These are phyloP conservation scores for Infundibulicybe gibba DNA, from an alignment of 768 basidiomycete species.

Conservation along the genomic window DNA sequence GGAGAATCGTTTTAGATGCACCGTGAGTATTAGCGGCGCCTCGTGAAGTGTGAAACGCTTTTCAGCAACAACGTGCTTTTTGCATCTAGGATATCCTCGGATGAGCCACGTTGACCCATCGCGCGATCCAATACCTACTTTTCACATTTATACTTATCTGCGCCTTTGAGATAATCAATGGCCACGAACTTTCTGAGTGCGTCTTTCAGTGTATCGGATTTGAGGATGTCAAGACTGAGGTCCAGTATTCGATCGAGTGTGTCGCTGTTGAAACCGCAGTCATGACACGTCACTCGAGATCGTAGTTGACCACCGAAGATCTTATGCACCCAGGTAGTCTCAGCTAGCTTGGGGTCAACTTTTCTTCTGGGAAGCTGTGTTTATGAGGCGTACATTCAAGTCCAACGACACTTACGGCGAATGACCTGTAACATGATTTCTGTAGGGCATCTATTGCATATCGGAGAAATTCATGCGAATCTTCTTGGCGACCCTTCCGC, in stretches of 20 bases:
- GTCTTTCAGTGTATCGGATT: constrained; percentile 55
- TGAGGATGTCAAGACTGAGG: constrained; percentile 85
- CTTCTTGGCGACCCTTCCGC: constrained; percentile 91
- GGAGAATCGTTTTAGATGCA: constrained; percentile 97
- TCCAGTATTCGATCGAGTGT: constrained; percentile 96
- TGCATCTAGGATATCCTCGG: constrained; percentile 59
- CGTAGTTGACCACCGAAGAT: constrained; percentile 91
- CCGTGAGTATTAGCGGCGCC: constrained; percentile 82
- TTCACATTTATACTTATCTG: constrained; percentile 98
- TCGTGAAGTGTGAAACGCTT: constrained; percentile 89
- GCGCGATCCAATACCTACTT: constrained; percentile 55
- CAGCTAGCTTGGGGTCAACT: constrained; percentile 64
- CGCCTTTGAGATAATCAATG: constrained; percentile 79
- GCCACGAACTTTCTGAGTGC: constrained; percentile 80
- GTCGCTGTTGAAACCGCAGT: constrained; percentile 86
- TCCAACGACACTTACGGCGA: constrained; percentile 51
- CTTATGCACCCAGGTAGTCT: constrained; percentile 92
- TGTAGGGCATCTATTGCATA: constrained; percentile 92
- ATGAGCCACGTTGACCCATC: not conserved
- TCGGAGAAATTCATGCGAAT: constrained; percentile 96
- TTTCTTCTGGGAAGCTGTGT: constrained; percentile 41
- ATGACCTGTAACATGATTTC: constrained; percentile 68
- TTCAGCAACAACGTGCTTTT: constrained; percentile 83
- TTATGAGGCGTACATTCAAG: not conserved
- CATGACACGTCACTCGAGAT: constrained; percentile 83